Conservation (phyloP, 768 basidiomycete species). For the Cyclocybe aegerita region DNA sequence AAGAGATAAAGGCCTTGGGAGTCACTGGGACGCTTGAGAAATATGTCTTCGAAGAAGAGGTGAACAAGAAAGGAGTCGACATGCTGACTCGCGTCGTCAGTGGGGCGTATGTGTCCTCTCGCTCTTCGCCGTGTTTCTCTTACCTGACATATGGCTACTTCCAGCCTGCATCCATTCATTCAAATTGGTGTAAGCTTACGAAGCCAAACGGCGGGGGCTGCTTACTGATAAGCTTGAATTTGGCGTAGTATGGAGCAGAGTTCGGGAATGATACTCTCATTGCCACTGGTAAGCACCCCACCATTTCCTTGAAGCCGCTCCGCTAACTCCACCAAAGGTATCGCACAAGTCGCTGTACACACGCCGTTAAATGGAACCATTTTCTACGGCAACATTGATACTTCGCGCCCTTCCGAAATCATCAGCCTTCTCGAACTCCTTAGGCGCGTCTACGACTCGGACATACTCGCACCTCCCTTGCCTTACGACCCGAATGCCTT, state of each 20-base stretch:
- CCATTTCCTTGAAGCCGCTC: not conserved
- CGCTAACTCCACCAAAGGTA: conserved; percentile 25
- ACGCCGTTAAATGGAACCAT: conserved; percentile 24
- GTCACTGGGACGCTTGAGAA: conserved; percentile 40
- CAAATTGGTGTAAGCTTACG: conserved; percentile 48
- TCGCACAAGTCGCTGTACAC: conserved; percentile 52
- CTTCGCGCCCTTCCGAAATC: conserved; percentile 18
- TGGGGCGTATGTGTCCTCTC: conserved; percentile 30
- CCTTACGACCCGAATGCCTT: conserved; percentile 50
- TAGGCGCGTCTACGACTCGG: conserved; percentile 48
- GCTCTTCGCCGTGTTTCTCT: not conserved
- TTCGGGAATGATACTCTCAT: conserved; percentile 51
- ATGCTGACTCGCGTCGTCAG: conserved; percentile 37
- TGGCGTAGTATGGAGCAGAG: conserved; percentile 48
- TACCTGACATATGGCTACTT: not conserved
- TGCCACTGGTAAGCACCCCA: conserved; percentile 40
- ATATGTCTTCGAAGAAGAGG: conserved; percentile 42
- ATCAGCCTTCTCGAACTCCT: conserved; percentile 50
- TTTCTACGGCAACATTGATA: conserved; percentile 25
- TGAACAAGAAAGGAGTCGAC: conserved; percentile 27
- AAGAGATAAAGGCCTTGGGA: conserved; percentile 36
- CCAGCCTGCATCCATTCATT: conserved; percentile 56
- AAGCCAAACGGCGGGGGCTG: not conserved
- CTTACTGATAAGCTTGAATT: not conserved
- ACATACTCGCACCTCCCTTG: conserved; percentile 45